Evolutionary conservation across 2,329 filamentous ascomycete genomes (phyloP), one percentile per base, ranked within the genome.

Genomic region (Akanthomyces uredinophilus): DNA sequence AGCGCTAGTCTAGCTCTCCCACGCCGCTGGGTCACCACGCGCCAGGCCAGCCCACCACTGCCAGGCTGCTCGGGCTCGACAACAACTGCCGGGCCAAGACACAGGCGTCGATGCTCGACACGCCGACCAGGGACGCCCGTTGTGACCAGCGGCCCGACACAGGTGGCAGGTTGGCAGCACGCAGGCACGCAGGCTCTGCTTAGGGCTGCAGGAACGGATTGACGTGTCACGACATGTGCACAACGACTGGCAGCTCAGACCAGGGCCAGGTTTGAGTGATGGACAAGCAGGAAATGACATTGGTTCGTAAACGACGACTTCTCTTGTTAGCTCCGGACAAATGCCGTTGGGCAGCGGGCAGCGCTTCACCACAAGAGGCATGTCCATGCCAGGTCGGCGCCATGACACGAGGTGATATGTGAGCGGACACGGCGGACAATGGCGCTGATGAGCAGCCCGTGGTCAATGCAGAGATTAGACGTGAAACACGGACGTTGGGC

Each of bases 71-170:
- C n/a, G 43, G 11, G 11, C 43, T 14, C 11, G 20, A n/a, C 35
- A n/a, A 54, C 37, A 54, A 54, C 52, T 54, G 52, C 52, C 52
- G 52, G 22, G 35, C 22, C 16, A 27, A 54, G 51, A 54, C 37
- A 29, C 16, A 32, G 14, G 14, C 20, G 37, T 27, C 24, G 37
- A 54, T 54, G 20, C 37, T 37, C 32, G 50, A 24, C 50, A 14
- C 11, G 50, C 32, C 35, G 32, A n/a, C 51, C 35, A 13, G 51
- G 22, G 35, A 41, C 18, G 32, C 50, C 50, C 27, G 51, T 54
- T 16, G 37, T 41, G 35, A 54, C 27, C 51, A 54, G 50, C n/a
- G 20, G 20, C 44, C 20, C 14, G 13, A 22, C 20, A 46, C 32
- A 35, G n/a, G n/a, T n/a, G n/a, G n/a, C n/a, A n/a, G n/a, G n/a